Evolutionary conservation across 805 yeast species (phyloP).

Genomic region (Suhomyces faveliae): DNA sequence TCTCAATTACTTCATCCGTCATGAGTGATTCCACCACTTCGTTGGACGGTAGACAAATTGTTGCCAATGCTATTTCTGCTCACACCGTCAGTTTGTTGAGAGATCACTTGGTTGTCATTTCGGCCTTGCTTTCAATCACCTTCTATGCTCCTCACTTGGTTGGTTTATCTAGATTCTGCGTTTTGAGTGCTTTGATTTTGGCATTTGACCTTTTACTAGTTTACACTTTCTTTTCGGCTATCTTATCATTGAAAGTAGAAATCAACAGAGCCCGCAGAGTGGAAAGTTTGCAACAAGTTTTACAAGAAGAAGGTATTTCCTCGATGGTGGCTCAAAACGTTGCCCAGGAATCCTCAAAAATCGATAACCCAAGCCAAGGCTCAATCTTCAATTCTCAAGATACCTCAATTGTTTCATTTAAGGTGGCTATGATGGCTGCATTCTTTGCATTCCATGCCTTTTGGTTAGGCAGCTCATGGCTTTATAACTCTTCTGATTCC

Average conservation of each 20-base stretch:
- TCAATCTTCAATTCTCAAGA: constrained; percentile 23
- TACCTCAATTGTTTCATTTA: constrained; percentile 49
- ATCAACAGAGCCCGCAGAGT: constrained; percentile 82
- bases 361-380: constrained; percentile 32
- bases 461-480: constrained; percentile 71
- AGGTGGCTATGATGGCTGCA: constrained; percentile 56
- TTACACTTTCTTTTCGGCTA: constrained; percentile 78
- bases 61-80: constrained; percentile 41
- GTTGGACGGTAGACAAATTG: constrained; percentile 43
- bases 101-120: constrained; percentile 72
- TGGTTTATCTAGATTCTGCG: constrained; percentile 78
- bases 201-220: constrained; percentile 69
- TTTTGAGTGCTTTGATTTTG: constrained; percentile 67
- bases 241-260: constrained; percentile 84
- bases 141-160: constrained; percentile 63
- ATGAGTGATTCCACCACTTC: constrained; percentile 33
- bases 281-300: constrained; percentile 68
- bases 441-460: constrained; percentile 65
- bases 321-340: constrained; percentile 65
- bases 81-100: constrained; percentile 57
- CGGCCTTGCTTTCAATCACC: constrained; percentile 66
- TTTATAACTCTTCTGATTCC: constrained; percentile 33
- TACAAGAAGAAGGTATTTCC: constrained; percentile 91
- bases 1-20: constrained; percentile 64
- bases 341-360: constrained; percentile 49